Base-by-base conservation (phyloP, 768 basidiomycete species). In the Phanerochaete carnosa region DNA sequence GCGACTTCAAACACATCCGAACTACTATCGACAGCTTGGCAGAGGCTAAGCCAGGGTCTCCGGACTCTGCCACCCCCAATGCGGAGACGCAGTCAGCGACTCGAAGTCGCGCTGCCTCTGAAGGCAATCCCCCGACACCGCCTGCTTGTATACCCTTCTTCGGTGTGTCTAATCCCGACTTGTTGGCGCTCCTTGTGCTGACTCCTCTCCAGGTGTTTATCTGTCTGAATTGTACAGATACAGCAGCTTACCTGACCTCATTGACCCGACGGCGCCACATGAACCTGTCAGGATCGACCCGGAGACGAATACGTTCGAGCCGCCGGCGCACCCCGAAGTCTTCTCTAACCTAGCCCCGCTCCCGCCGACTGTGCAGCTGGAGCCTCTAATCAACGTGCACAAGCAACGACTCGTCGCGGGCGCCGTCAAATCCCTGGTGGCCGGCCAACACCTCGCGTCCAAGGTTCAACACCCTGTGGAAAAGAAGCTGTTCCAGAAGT, bases 321-420 rank as follows among this genome's bases (percentile, higher is more conserved):
- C 87, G 8, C 89, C 86, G 1, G 81, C 86, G 30, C 86, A 88
- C 64, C 90, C 92, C 0, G 90, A 92, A 62, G 89, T 93, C 28
- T 94, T 94, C 72, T 79, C 85, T 0, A 79, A 86, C 13, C 80
- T 94, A 6, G 80, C 85, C 2, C 82, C 87, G 8, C 82, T 94
- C 3, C 92, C 92, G 0, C 69, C 84, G 1, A 82, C 83, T n/a
- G 90, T 93, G 79, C 84, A 87, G 62, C 81, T 94, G 29, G 91
- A 94, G 66, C 91, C 92, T 3, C 73, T 94, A 60, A 91, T 94
- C 75, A 94, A 93, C 69, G 88, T 94, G 6, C 90, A 94, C 73
- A 94, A 94, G 73, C 92, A 94, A 69, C 84, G 92, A 35, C 75
- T 88, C 65, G 89, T 92, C 55, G 90, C 92, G 11, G 83, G 82